Base-by-base conservation (phyloP, 2,329 filamentous ascomycete species). In the Cercospora sp. region DNA sequence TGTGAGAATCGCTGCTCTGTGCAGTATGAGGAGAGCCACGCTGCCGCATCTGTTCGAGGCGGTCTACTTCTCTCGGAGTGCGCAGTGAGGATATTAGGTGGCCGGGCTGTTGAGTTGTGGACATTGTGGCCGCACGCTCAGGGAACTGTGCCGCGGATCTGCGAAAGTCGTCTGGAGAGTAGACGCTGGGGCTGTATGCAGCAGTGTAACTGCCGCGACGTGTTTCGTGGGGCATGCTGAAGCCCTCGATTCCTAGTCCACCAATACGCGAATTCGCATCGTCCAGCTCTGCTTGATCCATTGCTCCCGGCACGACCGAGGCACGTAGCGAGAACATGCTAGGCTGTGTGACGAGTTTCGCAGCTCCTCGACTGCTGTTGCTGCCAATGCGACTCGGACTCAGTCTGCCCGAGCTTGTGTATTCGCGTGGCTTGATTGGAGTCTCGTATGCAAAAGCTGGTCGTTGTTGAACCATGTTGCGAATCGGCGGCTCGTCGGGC, bases 311-410 rank as follows among this genome's bases (percentile, higher is more conserved):
- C 21, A 76, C 72, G 13, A 77, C 73, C 5, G 74, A 75, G 2
- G 72, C 76, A 34, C 76, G 74, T 58, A 77, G 28, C 1, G 74
- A 77, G 70, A 76, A 74, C 40, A 71, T 69, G 68, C 74, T 77
- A 8, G 74, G 71, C 66, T 72, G 67, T 3, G 75, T 77, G 62
- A 77, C 73, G 32, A 78, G 68, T 30, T 30, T 71, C 0, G 74
- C 68, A 3, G 61, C 66, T 6, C 71, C 70, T 7, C 69, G 73
- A 59, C 69, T 66, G n/a, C 63, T 73, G 57, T 73, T 74, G 62
- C 66, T 72, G 62, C 75, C 75, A 40, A 67, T 68, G 53, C 71
- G 74, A 43, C 71, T 73, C 9, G 74, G 75, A 58, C 74, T 75
- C 53, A 70, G 59, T 28, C 32, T 62, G 4, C 67, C 65, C 55